A percentile compares a stretch with the other conserved stretches of the same genome.
Conservation (phyloP, 345 rosid species). For the Nasturtium officinale region DNA sequence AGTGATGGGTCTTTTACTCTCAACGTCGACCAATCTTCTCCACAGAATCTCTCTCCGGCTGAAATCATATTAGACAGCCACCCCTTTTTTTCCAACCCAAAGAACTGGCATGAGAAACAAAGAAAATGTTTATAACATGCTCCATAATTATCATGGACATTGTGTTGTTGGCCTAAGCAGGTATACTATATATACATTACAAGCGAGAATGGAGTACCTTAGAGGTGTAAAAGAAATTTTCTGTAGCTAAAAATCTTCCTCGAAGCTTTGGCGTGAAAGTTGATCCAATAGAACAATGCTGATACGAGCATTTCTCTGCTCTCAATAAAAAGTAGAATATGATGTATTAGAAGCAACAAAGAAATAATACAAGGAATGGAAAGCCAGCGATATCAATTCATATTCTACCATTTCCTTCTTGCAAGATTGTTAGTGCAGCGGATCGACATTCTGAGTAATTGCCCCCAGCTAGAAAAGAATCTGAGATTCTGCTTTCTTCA, state of each 20-base stretch:
- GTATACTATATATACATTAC: not conserved
- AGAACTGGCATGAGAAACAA: conserved; percentile 57
- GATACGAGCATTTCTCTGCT: conserved; percentile 75
- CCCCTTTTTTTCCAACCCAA: conserved; percentile 59
- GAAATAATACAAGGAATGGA: not conserved
- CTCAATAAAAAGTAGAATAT: conserved; percentile 13
- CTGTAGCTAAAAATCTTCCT: conserved; percentile 87
- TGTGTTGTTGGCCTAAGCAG: not conserved
- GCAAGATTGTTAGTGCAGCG: conserved; percentile 71
- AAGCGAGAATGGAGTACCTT: conserved; percentile 51
- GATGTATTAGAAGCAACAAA: conserved; percentile 7
- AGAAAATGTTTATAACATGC: conserved; percentile 18
- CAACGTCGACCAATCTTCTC: conserved; percentile 80
- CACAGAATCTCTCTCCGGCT: conserved; percentile 79
- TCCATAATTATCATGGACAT: not conserved
- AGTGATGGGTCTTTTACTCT: conserved; percentile 62
- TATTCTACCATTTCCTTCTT: conserved; percentile 72
- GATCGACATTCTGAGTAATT: conserved; percentile 96
- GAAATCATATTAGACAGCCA: conserved; percentile 60
- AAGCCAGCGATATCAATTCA: not conserved
- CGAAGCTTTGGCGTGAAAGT: conserved; percentile 77
- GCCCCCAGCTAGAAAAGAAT: conserved; percentile 63
- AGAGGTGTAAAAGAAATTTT: conserved; percentile 88
- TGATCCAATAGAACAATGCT: conserved; percentile 75
- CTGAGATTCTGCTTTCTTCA: conserved; percentile 44